A percentile compares a stretch with the other conserved stretches of the same genome.
Evolutionary conservation across 495 filamentous ascomycete genomes (phyloP).

Genomic region (Durotheca rogersii): DNA sequence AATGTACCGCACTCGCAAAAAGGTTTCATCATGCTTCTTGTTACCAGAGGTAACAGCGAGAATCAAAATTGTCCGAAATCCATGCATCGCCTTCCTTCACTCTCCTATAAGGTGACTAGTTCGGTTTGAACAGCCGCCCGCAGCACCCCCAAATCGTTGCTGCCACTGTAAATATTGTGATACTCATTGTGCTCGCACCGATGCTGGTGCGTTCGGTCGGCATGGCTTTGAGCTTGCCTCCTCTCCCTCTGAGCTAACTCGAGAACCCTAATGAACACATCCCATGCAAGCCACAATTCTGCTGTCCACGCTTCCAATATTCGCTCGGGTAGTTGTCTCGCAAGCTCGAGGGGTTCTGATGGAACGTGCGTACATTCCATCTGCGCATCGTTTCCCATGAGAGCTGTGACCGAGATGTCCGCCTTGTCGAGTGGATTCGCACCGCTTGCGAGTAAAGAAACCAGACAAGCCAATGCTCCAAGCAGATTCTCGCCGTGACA

Average conservation of each 20-base stretch:
- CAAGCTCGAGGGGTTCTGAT: background rate
- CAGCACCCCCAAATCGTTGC: too few relatives aligned
- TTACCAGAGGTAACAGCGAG: too few relatives aligned
- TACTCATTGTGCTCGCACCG: too few relatives aligned
- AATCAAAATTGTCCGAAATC: too few relatives aligned
- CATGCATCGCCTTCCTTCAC: too few relatives aligned
- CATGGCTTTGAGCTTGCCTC: too few relatives aligned
- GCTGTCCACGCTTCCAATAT: conserved; percentile 12
- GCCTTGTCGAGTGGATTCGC: conserved; percentile 15
- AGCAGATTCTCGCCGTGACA: conserved; percentile 22
- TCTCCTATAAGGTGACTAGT: too few relatives aligned
- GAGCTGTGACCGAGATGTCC: conserved; percentile 15
- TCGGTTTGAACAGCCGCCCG: too few relatives aligned
- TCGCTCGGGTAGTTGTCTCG: conserved; percentile 2
- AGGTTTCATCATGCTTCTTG: too few relatives aligned
- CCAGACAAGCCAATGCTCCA: conserved; percentile 21
- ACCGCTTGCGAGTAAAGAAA: conserved; percentile 1
- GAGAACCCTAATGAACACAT: conserved; percentile 13
- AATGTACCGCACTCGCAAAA: too few relatives aligned
- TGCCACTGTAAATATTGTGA: too few relatives aligned
- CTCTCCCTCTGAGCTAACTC: conserved; percentile 4
- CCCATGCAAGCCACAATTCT: conserved; percentile 11
- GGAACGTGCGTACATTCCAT: background rate
- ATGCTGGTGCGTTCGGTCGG: too few relatives aligned
- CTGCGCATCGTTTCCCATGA: conserved; percentile 3